phyloP scores from a whole-genome alignment of 768 basidiomycete genomes.

The Tricholoma sp. region DNA sequence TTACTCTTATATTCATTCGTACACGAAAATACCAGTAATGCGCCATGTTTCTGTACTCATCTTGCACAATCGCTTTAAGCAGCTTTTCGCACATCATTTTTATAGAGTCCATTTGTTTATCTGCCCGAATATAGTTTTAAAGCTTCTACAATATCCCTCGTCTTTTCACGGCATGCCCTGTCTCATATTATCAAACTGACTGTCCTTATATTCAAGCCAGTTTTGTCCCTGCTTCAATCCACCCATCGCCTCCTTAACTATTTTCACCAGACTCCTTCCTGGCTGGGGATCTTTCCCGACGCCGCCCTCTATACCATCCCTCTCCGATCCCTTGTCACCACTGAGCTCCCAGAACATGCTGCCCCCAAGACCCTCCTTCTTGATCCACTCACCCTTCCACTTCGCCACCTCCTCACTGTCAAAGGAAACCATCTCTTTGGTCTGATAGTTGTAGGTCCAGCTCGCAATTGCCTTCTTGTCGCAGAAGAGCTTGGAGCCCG shows the following conservation, averaged over 20 bases:
- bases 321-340: conserved; percentile 69
- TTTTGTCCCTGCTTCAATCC: conserved; percentile 60
- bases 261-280: conserved; percentile 64
- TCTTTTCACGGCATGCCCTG: conserved; percentile 51
- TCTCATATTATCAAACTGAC: conserved; percentile 77
- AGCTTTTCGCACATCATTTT: too few relatives aligned
- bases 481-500: conserved; percentile 57
- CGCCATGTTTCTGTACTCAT: too few relatives aligned
- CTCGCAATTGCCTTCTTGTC: conserved; percentile 71
- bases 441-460: conserved; percentile 76
- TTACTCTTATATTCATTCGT: too few relatives aligned
- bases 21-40: too few relatives aligned
- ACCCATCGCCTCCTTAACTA: conserved; percentile 79
- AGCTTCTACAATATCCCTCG: too few relatives aligned
- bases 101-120: too few relatives aligned
- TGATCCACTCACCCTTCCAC: conserved; percentile 81
- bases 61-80: too few relatives aligned
- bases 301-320: conserved; percentile 72
- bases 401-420: conserved; percentile 65
- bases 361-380: conserved; percentile 71
- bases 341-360: conserved; percentile 95
- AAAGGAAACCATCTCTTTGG: conserved; percentile 78
- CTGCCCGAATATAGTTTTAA: too few relatives aligned
- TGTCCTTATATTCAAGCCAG: conserved; percentile 75
- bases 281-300: conserved; percentile 70